phyloP scores from a whole-genome alignment of 2,329 filamentous ascomycete genomes.

The Lachnellula arida region DNA sequence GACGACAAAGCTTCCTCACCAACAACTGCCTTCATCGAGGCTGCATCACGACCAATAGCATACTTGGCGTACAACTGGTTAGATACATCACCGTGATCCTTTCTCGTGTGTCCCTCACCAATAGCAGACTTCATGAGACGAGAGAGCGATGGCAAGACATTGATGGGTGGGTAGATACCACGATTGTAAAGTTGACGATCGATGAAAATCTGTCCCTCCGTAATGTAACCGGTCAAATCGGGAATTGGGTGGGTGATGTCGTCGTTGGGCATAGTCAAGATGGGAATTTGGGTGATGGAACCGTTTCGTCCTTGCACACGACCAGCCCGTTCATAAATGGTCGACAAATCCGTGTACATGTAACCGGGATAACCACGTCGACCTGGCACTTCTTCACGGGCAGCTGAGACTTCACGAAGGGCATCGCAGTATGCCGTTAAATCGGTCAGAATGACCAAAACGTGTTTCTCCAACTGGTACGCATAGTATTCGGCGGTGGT shows the following conservation, averaged over 20 bases:
- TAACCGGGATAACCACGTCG: constrained; percentile 99
- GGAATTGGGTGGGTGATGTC: constrained; percentile 99
- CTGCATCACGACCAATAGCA: constrained; percentile 95
- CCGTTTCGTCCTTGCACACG: constrained; percentile 96
- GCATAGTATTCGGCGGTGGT: constrained; percentile 99
- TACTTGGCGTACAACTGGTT: constrained; percentile 99
- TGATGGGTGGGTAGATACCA: constrained; percentile 97
- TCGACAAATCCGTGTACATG: constrained; percentile 99
- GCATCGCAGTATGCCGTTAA: constrained; percentile 97
- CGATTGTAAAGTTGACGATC: constrained; percentile 93
- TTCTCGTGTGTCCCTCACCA: constrained; percentile 92
- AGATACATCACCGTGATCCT: constrained; percentile 96
- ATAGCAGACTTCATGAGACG: constrained; percentile 99
- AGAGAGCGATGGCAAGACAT: constrained; percentile 93
- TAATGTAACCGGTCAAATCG: constrained; percentile 98
- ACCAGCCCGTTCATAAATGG: constrained; percentile 98
- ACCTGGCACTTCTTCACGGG: constrained; percentile 97
- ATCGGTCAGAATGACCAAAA: constrained; percentile 97
- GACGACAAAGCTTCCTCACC: constrained; percentile 94
- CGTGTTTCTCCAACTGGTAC: constrained; percentile 99
- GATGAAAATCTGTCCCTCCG: constrained; percentile 96
- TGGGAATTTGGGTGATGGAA: constrained; percentile 98
- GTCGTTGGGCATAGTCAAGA: constrained; percentile 99
- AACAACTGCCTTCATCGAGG: constrained; percentile 98
- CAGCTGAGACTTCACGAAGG: constrained; percentile 95